A percentile compares a stretch with the other conserved stretches of the same genome.
These are phyloP conservation scores for Camillea tinctor DNA, from an alignment of 2,329 filamentous ascomycete species.

Conservation along the genomic window DNA sequence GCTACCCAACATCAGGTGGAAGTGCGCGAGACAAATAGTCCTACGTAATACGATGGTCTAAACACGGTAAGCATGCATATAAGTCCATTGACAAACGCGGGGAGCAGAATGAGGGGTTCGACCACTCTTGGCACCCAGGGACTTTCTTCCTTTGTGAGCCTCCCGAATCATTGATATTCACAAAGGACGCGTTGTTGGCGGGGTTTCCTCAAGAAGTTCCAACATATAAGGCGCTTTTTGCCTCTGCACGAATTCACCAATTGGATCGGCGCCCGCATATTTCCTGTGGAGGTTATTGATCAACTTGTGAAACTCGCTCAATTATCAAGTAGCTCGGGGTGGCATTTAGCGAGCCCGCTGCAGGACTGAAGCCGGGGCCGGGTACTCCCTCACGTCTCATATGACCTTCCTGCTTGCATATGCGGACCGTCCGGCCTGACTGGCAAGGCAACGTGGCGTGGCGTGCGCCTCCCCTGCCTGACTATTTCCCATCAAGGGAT, in stretches of 20 bases:
- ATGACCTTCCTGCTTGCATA: slow-evolving; percentile 1
- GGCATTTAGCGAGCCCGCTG: background rate
- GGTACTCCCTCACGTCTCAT: background rate
- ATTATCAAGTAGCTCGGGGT: background rate
- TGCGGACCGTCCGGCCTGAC: background rate
- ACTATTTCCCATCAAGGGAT: background rate
- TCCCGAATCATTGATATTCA: background rate
- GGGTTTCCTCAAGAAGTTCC: background rate
- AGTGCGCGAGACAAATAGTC: background rate
- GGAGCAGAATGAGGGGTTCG: background rate
- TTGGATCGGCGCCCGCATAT: background rate
- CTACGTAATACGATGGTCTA: background rate
- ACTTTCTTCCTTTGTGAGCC: background rate
- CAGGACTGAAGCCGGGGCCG: background rate
- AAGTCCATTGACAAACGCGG: background rate
- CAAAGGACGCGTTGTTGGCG: background rate
- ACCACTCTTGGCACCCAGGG: background rate
- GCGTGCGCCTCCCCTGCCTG: background rate
- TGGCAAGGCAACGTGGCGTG: background rate
- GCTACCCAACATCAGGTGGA: background rate
- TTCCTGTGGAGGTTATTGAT: background rate
- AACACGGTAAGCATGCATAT: background rate
- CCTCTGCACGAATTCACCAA: too few relatives aligned
- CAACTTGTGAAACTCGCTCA: background rate
- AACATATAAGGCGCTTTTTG: background rate